Evolutionary conservation across 129 eudicot species (phyloP), one percentile per base, ranked within the genome.

Genomic region (Helichrysum umbraculigerum): DNA sequence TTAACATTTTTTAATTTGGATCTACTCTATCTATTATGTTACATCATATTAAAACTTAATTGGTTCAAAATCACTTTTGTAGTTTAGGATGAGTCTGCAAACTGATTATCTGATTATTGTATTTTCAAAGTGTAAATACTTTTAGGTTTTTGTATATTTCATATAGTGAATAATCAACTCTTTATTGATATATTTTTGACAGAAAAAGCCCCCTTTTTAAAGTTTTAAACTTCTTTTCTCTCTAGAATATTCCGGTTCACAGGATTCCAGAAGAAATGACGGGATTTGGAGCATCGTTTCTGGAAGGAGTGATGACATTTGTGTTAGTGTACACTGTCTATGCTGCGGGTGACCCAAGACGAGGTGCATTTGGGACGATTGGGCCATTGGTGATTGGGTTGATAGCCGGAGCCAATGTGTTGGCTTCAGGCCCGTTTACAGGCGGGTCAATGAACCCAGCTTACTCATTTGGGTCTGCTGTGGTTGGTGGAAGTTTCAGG

Each of bases 391-490:
- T 82, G 0, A 91, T 91, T 4, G 99, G 99, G 73, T 77, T 87
- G 2, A 85, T 95, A 16, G 83, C 78, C 0, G 99, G 97, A 16
- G 99, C 99, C 51, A 91, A 94, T 75, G 90, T 87, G 17, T 68
- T 94, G 81, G 97, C 97, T 12, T 85, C 89, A 3, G 94, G 96
- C 7, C 93, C 99, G 5, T 95, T 91, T 70, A 89, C 97, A 5
- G 99, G 99, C 1, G 99, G 97, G 65, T 91, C 92, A 7, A 95
- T 91, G 97, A 95, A 95, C 77, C 99, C 99, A 25, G 99, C 99
- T 0, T 85, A 73, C 81, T 81, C 99, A 7, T 95, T 95, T 41
- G 99, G 97, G 61, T 79, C 86, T 4, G 90, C 96, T 1, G 15
- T 83, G 14, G 59, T 85, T 41, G 88, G 90, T 30, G 99, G 99